Evolutionary conservation across 306 rosid genomes (phyloP), one percentile per base, ranked within the genome.

Genomic region (Mucuna pruriens): DNA sequence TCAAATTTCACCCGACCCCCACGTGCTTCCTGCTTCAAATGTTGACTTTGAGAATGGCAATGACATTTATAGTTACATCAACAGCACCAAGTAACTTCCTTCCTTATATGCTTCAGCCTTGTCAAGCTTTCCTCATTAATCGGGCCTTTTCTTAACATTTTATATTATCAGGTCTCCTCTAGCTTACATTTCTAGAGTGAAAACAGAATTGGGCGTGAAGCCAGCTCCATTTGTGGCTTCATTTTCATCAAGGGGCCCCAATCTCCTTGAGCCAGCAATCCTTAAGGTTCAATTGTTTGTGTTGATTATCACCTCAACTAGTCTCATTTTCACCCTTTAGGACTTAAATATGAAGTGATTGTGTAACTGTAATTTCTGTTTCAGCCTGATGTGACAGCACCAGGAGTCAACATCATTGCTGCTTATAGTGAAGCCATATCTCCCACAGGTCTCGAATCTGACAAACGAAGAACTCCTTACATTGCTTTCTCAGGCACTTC

Each of bases 191-290:
- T 83, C 89, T 65, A 68, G 4, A 1, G 87, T 64, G 40, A 78
- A 33, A 58, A 90, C 97, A 16, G 44, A 66, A 55, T 3, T 87
- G 4, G 89, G 81, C 25, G 5, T 4, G 26, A 82, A 84, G 39
- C 88, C 90, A 38, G 74, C 94, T 34, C 98, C 97, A 16, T 0
- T 40, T 19, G n/a, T 94, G 75, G 94, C 94, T 73, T 1, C 87
- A 20, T 92, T 92, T 87, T 94, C 98, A 36, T 86, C 95, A 22
- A 88, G 97, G 48, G 98, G 98, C 1, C 98, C 98, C 31, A 88
- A 66, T 74, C 0, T 0, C 5, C 3, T 92, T 34, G 93, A 81
- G 49, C 69, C 79, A 51, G 9, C 81, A 19, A 61, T 94, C 67
- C 89, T 92, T 42, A 92, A 94, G 98, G 98, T 90, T 52, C 34